Evolutionary conservation across 1,284 basidiomycete genomes (phyloP), one percentile per base, ranked within the genome.

Genomic region (Fomes fomentarius): DNA sequence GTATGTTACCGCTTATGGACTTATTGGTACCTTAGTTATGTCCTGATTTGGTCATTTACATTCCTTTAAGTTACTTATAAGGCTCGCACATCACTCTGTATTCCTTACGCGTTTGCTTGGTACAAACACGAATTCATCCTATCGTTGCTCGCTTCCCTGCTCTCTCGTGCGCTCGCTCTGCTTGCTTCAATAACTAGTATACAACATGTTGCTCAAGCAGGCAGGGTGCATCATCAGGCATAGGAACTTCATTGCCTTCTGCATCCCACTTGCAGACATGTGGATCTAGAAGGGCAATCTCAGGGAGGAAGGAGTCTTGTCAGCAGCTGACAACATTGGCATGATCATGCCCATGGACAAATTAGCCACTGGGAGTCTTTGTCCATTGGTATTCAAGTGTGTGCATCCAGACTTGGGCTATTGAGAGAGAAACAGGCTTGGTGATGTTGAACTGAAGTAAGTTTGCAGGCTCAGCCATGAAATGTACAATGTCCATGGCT

Each of bases 311-410:
- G 5, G 43, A 46, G 2, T 61, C 50, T 38, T 71, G 60, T 0
- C 54, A 54, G 45, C 71, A 72, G 0, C 42, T 21, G 0, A 65
- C 58, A 17, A 72, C 65, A 59, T 71, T 67, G 6, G 53, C 58
- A 2, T 60, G 56, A 39, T 73, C 65, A 50, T 73, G 68, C 9
- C 71, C 69, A 66, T 72, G 65, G 43, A 68, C 62, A 58, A 66
- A 73, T 53, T 70, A 66, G 0, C 69, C 68, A 17, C 30, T 58
- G 21, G 56, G 59, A 2, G 49, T 42, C 35, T 60, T 58, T 9
- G n/a, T 61, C 64, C 65, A 74, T 4, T 61, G 42, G 44, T 67
- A 74, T 0, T 59, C 67, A 22, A 73, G 43, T 21, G 25, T 51
- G 2, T 64, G 55, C 61, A 75, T 63, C 71, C 71, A 75, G 5